These are phyloP conservation scores for Carallia brachiata DNA, from an alignment of 345 rosid genomes.

Conservation along the genomic window DNA sequence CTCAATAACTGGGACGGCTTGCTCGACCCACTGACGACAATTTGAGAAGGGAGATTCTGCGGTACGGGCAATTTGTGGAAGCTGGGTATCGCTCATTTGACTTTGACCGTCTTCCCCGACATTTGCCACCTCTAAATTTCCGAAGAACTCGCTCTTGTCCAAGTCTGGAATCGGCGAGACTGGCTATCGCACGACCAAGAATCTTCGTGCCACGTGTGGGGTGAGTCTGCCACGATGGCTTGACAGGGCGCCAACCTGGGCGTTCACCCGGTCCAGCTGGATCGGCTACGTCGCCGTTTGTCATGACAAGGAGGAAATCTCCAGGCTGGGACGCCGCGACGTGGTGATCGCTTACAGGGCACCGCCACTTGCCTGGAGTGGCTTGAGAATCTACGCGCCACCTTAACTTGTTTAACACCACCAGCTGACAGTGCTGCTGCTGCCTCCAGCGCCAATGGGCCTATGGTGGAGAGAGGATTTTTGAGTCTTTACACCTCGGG, in stretches of 20 bases:
- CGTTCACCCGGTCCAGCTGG: constrained; percentile 25
- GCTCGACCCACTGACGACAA: constrained; percentile 25
- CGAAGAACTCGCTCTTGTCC: constrained; percentile 5
- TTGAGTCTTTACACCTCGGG: constrained; percentile 74
- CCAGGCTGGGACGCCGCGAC: constrained; percentile 31
- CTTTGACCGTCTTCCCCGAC: constrained; percentile 29
- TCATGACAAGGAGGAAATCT: constrained; percentile 28
- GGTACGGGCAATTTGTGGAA: constrained; percentile 29
- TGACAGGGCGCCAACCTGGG: constrained; percentile 17
- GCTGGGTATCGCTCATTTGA: constrained; percentile 28
- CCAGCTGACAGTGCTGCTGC: not conserved
- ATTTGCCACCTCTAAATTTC: constrained; percentile 22
- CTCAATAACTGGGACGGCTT: constrained; percentile 30
- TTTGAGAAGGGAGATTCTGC: constrained; percentile 22
- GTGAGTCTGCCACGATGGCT: constrained; percentile 22
- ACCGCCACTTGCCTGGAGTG: constrained; percentile 33
- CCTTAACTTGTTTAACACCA: constrained; percentile 1
- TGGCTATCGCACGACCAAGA: constrained; percentile 24
- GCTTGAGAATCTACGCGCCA: constrained; percentile 33
- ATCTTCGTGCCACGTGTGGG: constrained; percentile 26
- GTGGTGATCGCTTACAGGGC: constrained; percentile 34
- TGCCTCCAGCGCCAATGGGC: constrained; percentile 8
- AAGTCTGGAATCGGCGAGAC: constrained; percentile 13
- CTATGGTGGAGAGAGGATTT: constrained; percentile 96
- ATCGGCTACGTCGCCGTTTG: constrained; percentile 33